Percentiles rank a stretch among this genome's conserved stretches.
Evolutionary conservation across 2,329 filamentous ascomycete genomes (phyloP).

Genomic region (Albophoma yamanashiensis): DNA sequence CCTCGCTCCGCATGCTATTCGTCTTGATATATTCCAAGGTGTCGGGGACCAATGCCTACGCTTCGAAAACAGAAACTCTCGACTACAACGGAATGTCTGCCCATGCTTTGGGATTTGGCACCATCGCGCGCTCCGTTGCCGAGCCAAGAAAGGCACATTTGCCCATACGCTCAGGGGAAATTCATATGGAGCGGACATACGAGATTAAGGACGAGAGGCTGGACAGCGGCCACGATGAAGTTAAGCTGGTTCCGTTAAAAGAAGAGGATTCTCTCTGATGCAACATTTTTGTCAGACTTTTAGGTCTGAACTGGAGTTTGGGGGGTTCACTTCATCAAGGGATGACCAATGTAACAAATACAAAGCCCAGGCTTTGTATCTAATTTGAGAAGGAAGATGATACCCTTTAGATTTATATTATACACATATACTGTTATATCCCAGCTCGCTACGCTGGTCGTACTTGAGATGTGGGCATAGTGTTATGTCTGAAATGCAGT

Average conservation of each 20-base stretch:
- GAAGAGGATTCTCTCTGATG: neutral
- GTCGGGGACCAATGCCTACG: neutral
- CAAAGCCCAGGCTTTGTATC: neutral
- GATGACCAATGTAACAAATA: neutral
- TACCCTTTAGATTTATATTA: neutral
- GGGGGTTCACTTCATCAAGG: neutral
- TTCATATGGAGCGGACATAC: neutral
- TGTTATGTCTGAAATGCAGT: too few species aligned
- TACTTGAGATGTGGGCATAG: too few species aligned
- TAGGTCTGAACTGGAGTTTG: neutral
- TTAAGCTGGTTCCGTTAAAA: neutral
- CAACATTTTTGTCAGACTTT: neutral
- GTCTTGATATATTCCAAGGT: neutral
- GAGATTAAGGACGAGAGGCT: neutral
- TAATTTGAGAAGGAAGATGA: neutral
- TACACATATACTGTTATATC: too few species aligned
- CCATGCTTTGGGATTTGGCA: neutral
- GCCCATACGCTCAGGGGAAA: neutral
- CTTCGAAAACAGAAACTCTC: neutral
- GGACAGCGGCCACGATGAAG: neutral
- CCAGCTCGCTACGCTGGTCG: too few species aligned
- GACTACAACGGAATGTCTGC: neutral
- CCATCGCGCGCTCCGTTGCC: neutral
- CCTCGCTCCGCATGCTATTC: neutral
- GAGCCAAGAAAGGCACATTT: neutral